Base-by-base conservation (phyloP, 116 monocot species). In the Zostera marina region DNA sequence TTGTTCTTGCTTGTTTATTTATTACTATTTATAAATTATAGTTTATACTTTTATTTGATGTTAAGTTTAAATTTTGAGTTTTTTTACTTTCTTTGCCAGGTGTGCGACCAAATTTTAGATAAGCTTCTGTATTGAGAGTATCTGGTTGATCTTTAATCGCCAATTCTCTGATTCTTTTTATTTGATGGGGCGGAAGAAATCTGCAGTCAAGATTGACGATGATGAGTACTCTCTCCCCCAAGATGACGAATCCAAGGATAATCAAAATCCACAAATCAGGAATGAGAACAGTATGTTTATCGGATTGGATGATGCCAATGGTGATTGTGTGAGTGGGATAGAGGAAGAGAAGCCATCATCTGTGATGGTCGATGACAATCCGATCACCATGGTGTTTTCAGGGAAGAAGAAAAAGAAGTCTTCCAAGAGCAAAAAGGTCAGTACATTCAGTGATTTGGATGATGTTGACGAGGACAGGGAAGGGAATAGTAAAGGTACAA, bases 221-320 rank as follows among this genome's bases (percentile, higher is more conserved):
- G 93, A 87, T 64, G 93, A 93, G 79, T 93, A 93, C 81, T 77
- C 84, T 16, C 58, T 93, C 16, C 88, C 84, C n/a, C 66, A 67
- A 38, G 84, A 84, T 4, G 83, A 78, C 25, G 71, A 59, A 3
- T 42, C 25, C 4, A 5, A 21, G 11, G 7, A 24, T 41, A 43
- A 22, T 16, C 42, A 5, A 10, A 46, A 23, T 45, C 56, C 14
- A 61, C 63, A 39, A 52, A 63, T 58, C 56, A 57, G 25, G 21
- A 53, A 56, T 24, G 81, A 85, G 85, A 68, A 54, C 65, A 85
- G 82, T 70, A 87, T 76, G 73, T 70, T 65, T 5, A 60, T 26
- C 8, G 58, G 41, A 20, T 44, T 77, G 41, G 69, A 53, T 62
- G 54, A 60, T 22, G 42, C 72, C 16, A 74, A 52, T 5, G 78